phyloP scores from a whole-genome alignment of 345 rosid genomes.

The Balakata baccata region DNA sequence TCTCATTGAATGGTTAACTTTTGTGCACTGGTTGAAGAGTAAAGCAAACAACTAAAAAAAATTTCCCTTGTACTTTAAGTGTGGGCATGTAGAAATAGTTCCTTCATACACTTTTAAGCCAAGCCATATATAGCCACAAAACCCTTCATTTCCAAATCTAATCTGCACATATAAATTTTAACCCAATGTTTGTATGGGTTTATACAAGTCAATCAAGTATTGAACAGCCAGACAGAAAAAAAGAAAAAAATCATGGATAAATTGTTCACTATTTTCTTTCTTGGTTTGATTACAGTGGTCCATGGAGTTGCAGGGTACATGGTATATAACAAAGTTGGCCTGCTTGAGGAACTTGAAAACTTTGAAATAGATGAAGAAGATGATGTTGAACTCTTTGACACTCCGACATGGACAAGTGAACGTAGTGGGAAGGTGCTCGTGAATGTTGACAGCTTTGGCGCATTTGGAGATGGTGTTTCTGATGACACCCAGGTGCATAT shows the following conservation, averaged over 20 bases:
- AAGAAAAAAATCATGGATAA: slow-evolving; percentile 46
- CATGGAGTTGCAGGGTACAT: slow-evolving; percentile 48
- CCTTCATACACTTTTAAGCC: slow-evolving; percentile 88
- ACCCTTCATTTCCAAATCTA: slow-evolving; percentile 47
- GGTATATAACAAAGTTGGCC: slow-evolving; percentile 36
- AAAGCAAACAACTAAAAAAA: slow-evolving; percentile 64
- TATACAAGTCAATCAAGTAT: slow-evolving; percentile 40
- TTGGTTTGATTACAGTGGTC: slow-evolving; percentile 46
- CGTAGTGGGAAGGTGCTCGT: slow-evolving; percentile 66
- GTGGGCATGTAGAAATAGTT: slow-evolving; percentile 55
- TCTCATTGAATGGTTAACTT: slow-evolving; percentile 39
- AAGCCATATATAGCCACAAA: slow-evolving; percentile 58
- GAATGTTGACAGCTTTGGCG: slow-evolving; percentile 89
- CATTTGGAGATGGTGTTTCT: slow-evolving; percentile 81
- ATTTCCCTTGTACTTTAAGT: slow-evolving; percentile 85
- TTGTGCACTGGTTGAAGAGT: slow-evolving; percentile 61
- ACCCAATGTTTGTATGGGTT: slow-evolving; percentile 35
- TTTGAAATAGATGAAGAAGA: slow-evolving; percentile 53
- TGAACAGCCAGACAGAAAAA: slow-evolving; percentile 27
- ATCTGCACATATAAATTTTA: slow-evolving; percentile 51
- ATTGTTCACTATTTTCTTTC: slow-evolving; percentile 43
- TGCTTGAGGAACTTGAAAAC: slow-evolving; percentile 54
- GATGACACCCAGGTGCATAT: slow-evolving; percentile 81
- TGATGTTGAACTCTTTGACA: slow-evolving; percentile 36
- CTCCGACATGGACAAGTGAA: slow-evolving; percentile 52